phyloP scores from a whole-genome alignment of 352 stramenopile species.

The Halophytophthora polymorphica region DNA sequence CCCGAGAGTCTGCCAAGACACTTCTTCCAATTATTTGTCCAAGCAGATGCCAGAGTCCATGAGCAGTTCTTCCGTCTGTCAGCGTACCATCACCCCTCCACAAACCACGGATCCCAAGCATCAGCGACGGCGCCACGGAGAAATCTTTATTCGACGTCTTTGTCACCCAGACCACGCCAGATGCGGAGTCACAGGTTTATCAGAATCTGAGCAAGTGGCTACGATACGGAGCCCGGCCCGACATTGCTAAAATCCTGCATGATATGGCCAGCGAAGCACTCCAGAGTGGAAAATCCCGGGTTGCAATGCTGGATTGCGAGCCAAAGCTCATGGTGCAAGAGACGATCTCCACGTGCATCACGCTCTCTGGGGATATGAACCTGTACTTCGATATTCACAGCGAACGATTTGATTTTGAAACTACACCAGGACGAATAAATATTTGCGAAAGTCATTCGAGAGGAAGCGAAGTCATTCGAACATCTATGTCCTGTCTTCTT shows the following conservation, averaged over 20 bases:
- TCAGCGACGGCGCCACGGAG: too few relatives aligned
- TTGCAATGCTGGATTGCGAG: slow-evolving; percentile 39
- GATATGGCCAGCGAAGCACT: slow-evolving; percentile 19
- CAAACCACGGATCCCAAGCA: too few relatives aligned
- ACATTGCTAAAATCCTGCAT: slow-evolving; percentile 17
- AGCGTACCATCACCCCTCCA: too few relatives aligned
- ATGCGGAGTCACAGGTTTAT: slow-evolving; percentile 20
- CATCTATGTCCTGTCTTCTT: too few relatives aligned
- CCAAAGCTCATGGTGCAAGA: slow-evolving; percentile 24
- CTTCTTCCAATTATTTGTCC: too few relatives aligned
- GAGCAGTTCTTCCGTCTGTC: too few relatives aligned
- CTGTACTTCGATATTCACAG: slow-evolving; percentile 37
- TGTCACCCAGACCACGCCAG: slow-evolving; percentile 12
- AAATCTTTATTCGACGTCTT: slow-evolving; percentile 6
- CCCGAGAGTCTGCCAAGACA: too few relatives aligned
- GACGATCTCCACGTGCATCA: slow-evolving; percentile 15
- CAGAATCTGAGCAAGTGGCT: slow-evolving; percentile 19
- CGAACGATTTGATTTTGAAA: slow-evolving; percentile 21
- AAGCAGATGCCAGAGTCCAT: too few relatives aligned
- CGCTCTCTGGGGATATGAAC: slow-evolving; percentile 18
- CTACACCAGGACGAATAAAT: too few relatives aligned
- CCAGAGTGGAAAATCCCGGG: slow-evolving; percentile 10
- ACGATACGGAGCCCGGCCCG: slow-evolving; percentile 20
- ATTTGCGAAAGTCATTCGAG: too few relatives aligned
- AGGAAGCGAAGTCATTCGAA: too few relatives aligned